Evolutionary conservation across 169 alveolate species (phyloP).

Genomic region (Perkinsus olseni): DNA sequence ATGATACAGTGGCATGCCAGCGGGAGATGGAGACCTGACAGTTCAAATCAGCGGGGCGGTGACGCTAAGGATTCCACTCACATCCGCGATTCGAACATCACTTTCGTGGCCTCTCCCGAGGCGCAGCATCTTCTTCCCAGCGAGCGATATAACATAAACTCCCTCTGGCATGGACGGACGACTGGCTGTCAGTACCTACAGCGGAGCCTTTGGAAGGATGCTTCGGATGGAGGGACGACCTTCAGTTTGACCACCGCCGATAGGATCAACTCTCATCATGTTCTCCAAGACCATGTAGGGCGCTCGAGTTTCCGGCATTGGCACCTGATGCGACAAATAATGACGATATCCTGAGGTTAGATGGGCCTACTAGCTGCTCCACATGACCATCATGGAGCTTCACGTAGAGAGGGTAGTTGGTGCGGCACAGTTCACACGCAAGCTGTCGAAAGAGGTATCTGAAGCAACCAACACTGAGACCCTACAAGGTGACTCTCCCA

Average conservation of each 20-base stretch:
- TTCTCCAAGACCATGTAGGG: slow-evolving; percentile 82
- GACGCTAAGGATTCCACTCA: slow-evolving; percentile 2
- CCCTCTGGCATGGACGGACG: slow-evolving; percentile 37
- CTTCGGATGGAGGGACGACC: neutral
- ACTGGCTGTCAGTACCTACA: slow-evolving; percentile 50
- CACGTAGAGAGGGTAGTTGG: slow-evolving; percentile 56
- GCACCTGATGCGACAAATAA: neutral
- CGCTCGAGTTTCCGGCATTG: slow-evolving; percentile 60
- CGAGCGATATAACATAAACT: slow-evolving; percentile 62
- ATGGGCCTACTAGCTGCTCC: slow-evolving; percentile 43
- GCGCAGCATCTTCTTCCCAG: slow-evolving; percentile 52
- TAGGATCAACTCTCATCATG: slow-evolving; percentile 42
- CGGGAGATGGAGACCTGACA: slow-evolving; percentile 81
- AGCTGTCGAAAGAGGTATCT: slow-evolving; percentile 42
- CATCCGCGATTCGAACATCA: slow-evolving; percentile 94
- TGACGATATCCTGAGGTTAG: neutral
- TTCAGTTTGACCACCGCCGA: neutral
- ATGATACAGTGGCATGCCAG: slow-evolving; percentile 84
- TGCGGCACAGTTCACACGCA: slow-evolving; percentile 70
- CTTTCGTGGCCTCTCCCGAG: slow-evolving; percentile 97
- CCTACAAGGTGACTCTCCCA: neutral
- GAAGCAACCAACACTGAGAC: neutral
- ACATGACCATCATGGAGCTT: slow-evolving; percentile 52
- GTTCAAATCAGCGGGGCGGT: neutral
- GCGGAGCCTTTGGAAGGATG: too few species aligned